Base-by-base conservation (phyloP, 305 asterid genomes). In the Coffea humblotiana region DNA sequence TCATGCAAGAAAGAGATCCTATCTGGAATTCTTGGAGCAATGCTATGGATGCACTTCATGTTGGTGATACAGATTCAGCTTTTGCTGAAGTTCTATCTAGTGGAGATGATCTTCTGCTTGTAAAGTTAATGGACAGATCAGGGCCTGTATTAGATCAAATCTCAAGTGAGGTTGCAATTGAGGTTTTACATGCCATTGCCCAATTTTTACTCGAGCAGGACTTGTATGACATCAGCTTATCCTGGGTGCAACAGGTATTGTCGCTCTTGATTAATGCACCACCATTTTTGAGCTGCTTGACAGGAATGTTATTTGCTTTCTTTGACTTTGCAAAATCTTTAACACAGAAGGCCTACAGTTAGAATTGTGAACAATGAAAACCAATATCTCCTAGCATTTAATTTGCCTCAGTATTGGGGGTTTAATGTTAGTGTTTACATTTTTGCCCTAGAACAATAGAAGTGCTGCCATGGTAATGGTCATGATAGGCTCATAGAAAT, bases 181-280 rank as follows among this genome's bases (percentile, higher is more conserved):
- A 94, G 83, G 86, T 91, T 77, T 82, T 93, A 76, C 93, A 90
- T 84, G 98, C 93, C 73, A 82, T 92, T 85, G 85, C 99, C 48
- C 97, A 90, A 87, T 90, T 94, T 78, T 79, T 96, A 61, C 84
- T 90, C 88, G 98, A 94, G 80, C 96, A 86, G 72, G 91, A 89
- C 87, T 85, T 92, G 83, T 90, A 86, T 29, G 97, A 93, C 78
- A 88, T 91, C 78, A 89, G 98, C 90, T 89, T 96, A 66, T 90
- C 88, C 83, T 96, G 99, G 99, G 82, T 90, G 82, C 99, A 97
- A 80, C 99, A 97, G 99, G 99, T 94, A 90, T 75, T 43, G 27
- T 60, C 81, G 77, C 81, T 56, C 29, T 69, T 40, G 64, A 15
- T 19, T 58, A 21, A 48, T 4, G 40, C n/a, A 58, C 40, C 12